Base-by-base conservation (phyloP, 805 yeast species). In the Yueomyces sp. region DNA sequence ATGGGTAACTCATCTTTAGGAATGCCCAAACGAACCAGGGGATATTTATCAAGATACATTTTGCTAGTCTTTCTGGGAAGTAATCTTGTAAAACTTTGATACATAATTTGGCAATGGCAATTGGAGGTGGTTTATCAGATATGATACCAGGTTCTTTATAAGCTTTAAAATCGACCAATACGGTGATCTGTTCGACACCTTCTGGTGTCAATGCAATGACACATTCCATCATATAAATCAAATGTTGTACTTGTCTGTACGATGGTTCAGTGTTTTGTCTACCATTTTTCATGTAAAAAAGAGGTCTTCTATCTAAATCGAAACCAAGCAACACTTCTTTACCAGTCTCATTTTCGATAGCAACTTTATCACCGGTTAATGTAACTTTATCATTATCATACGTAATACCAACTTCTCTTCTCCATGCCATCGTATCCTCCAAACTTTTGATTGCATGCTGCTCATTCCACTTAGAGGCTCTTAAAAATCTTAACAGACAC, bases 21-120 rank as follows among this genome's bases (percentile, higher is more conserved):
- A 76, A 74, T 4, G 78, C 70, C 61, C 74, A 69, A 2, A 75
- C 76, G 38, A 72, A 67, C 73, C 76, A 72, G 9, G 80, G 79
- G 45, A 74, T 73, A 52, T 75, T 74, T 37, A 74, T 68, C 48
- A 76, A 66, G 26, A 74, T 60, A 19, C 78, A 77, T 44, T 67
- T 62, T 2, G 79, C 79, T 43, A 76, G 59, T 46, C 79, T 62
- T 49, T 75, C 81, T 2, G 81, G 81, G 53, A 73, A 76, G 49
- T 76, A 79, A 43, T 72, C 66, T 50, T 76, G 80, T 49, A 75
- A 60, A 38, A 74, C 72, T 52, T 72, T 70, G 28, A 58, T 65
- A 55, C 51, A 72, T 67, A 73, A 75, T 47, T 69, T 70, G 27
- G 76, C 71, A 43, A 70, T 69, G 33, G 73, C 64, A 29, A 69